phyloP scores from a whole-genome alignment of 306 rosid genomes.

The Hylodesmum podocarpum region DNA sequence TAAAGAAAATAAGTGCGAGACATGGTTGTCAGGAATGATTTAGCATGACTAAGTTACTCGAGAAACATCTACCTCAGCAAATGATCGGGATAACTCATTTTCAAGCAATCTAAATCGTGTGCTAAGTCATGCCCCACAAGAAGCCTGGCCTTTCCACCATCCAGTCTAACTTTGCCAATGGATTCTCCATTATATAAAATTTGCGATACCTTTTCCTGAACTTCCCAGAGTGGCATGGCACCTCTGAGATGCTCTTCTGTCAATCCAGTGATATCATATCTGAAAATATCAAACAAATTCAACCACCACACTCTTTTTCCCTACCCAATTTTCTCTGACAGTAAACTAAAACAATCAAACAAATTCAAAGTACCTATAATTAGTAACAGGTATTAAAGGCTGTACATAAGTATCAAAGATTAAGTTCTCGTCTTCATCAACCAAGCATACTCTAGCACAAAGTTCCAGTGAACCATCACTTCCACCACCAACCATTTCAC shows the following conservation, averaged over 20 bases:
- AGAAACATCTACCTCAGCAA: slow-evolving; percentile 62
- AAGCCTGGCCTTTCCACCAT: slow-evolving; percentile 75
- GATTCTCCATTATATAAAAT: slow-evolving; percentile 72
- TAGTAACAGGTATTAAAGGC: slow-evolving; percentile 61
- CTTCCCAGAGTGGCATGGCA: slow-evolving; percentile 70
- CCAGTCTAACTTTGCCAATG: slow-evolving; percentile 49
- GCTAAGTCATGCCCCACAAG: slow-evolving; percentile 83
- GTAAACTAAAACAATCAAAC: slow-evolving; percentile 11
- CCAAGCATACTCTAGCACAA: slow-evolving; percentile 77
- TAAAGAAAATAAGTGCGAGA: background rate
- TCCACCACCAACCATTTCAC: slow-evolving; percentile 95
- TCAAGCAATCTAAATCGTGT: slow-evolving; percentile 75
- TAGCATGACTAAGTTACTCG: slow-evolving; percentile 6
- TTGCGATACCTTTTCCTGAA: slow-evolving; percentile 58
- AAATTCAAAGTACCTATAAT: slow-evolving; percentile 55
- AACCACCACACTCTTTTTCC: background rate
- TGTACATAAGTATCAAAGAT: slow-evolving; percentile 65
- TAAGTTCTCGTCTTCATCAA: slow-evolving; percentile 76
- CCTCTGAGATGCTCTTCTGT: slow-evolving; percentile 68
- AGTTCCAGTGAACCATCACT: slow-evolving; percentile 80
- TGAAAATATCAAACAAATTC: slow-evolving; percentile 40
- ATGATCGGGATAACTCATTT: slow-evolving; percentile 64
- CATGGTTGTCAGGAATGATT: background rate
- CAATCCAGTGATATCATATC: slow-evolving; percentile 74
- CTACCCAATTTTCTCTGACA: slow-evolving; percentile 11